These are phyloP conservation scores for Candida caryicola DNA, from an alignment of 805 yeast species.

Conservation along the genomic window DNA sequence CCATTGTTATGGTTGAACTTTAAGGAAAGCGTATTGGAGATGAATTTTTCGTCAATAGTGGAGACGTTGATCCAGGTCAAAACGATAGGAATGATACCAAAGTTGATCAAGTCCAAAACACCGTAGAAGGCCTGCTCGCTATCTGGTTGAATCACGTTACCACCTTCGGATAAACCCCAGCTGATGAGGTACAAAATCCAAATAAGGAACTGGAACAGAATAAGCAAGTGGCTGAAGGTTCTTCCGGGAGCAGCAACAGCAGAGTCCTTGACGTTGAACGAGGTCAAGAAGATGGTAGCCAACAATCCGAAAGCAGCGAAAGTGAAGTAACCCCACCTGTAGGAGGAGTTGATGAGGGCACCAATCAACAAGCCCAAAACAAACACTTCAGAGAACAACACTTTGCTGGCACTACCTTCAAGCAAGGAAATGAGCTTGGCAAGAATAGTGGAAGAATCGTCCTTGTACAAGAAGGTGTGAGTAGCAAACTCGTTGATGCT, in stretches of 20 bases:
- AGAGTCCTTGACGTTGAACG: conserved; percentile 7
- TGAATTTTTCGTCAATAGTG: conserved; percentile 26
- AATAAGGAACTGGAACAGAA: conserved; percentile 35
- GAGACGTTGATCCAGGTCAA: conserved; percentile 27
- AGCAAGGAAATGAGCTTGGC: conserved; percentile 28
- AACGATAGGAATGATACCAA: conserved; percentile 41
- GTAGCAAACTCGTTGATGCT: conserved; percentile 31
- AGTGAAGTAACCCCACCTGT: conserved; percentile 69
- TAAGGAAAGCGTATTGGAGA: conserved; percentile 18
- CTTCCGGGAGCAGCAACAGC: conserved; percentile 3
- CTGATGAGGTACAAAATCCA: conserved; percentile 49
- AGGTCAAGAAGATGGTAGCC: conserved; percentile 35
- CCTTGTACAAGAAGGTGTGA: conserved; percentile 27
- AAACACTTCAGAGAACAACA: conserved; percentile 45
- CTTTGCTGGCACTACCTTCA: conserved; percentile 40
- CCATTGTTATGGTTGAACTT: conserved; percentile 2
- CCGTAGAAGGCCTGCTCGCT: conserved; percentile 61
- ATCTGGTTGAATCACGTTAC: conserved; percentile 57
- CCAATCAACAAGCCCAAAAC: conserved; percentile 59
- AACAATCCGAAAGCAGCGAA: conserved; percentile 48
- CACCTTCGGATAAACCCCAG: conserved; percentile 62
- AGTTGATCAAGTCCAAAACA: conserved; percentile 49
- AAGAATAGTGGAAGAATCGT: conserved; percentile 28
- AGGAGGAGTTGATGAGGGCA: conserved; percentile 49
- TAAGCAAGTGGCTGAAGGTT: conserved; percentile 12